These are phyloP conservation scores for Plasmodium gaboni DNA, from an alignment of 169 alveolate species.

Conservation along the genomic window DNA sequence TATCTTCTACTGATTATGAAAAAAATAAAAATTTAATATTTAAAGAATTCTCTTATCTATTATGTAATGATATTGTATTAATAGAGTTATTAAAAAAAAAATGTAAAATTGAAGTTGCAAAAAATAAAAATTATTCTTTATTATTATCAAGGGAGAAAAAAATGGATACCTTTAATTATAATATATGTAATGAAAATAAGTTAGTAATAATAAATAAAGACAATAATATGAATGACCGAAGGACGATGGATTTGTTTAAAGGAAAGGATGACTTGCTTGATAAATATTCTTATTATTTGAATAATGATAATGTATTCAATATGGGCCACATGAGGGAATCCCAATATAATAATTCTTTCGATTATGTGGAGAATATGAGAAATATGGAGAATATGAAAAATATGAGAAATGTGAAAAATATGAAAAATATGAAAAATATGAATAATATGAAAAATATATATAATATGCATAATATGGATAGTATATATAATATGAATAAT, in stretches of 20 bases:
- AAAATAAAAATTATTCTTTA: slow-evolving; percentile 11
- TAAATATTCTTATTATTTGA: not conserved
- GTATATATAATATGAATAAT: too few relatives aligned
- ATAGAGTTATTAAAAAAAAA: not conserved
- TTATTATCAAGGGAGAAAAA: slow-evolving; percentile 8
- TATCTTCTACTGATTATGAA: slow-evolving; percentile 20
- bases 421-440: too few relatives aligned
- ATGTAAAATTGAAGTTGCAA: slow-evolving; percentile 5
- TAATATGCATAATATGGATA: too few relatives aligned
- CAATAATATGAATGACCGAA: not conserved
- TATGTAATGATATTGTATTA: slow-evolving; percentile 19
- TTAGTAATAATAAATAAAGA: slow-evolving; percentile 16
- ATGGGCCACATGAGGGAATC: not conserved
- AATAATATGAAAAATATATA: too few relatives aligned
- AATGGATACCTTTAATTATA: slow-evolving; percentile 8
- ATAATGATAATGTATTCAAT: not conserved
- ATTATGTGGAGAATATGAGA: not conserved
- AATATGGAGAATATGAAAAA: too few relatives aligned
- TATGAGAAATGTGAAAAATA: too few relatives aligned
- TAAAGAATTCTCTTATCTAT: slow-evolving; percentile 11
- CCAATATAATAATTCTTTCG: not conserved
- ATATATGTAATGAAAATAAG: slow-evolving; percentile 1
- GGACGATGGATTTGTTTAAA: not conserved
- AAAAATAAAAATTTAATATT: slow-evolving; percentile 23
- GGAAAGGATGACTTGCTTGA: slow-evolving; percentile 5